phyloP scores from a whole-genome alignment of 2,329 filamentous ascomycete species.

The Basipetospora chlamydospora region DNA sequence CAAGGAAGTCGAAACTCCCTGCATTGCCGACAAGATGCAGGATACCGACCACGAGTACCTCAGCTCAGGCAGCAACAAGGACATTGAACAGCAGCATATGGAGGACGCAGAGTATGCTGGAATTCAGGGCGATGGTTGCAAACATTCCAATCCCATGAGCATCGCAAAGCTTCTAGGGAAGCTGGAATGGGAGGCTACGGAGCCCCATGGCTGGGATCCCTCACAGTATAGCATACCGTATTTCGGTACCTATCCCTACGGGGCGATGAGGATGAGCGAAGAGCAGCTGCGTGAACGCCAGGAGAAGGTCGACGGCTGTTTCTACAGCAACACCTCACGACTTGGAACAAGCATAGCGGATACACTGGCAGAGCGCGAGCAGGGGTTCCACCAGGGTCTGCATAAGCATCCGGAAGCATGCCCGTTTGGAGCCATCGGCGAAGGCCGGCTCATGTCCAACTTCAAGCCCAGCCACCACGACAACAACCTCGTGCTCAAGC shows the following conservation, averaged over 20 bases:
- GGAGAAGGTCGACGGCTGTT: constrained; percentile 1
- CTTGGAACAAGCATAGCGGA: not conserved
- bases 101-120: no score
- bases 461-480: not conserved
- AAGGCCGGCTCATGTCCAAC: constrained; percentile 17
- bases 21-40: no score
- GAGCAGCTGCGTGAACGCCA: not conserved
- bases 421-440: constrained; percentile 21
- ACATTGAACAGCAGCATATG: no score
- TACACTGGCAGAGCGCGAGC: not conserved
- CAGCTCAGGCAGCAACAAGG: no score
- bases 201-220: not conserved
- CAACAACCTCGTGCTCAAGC: not conserved
- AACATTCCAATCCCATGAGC: no score
- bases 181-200: no score
- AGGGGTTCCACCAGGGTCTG: no score
- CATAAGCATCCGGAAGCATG: not conserved
- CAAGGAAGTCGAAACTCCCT: no score
- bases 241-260: constrained; percentile 1
- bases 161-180: no score
- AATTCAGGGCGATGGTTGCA: no score
- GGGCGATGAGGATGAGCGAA: constrained; percentile 1
- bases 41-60: no score
- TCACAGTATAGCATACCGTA: not conserved
- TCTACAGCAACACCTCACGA: constrained; percentile 3